Conservation (phyloP, 768 basidiomycete genomes). For the Lactarius psammicola region DNA sequence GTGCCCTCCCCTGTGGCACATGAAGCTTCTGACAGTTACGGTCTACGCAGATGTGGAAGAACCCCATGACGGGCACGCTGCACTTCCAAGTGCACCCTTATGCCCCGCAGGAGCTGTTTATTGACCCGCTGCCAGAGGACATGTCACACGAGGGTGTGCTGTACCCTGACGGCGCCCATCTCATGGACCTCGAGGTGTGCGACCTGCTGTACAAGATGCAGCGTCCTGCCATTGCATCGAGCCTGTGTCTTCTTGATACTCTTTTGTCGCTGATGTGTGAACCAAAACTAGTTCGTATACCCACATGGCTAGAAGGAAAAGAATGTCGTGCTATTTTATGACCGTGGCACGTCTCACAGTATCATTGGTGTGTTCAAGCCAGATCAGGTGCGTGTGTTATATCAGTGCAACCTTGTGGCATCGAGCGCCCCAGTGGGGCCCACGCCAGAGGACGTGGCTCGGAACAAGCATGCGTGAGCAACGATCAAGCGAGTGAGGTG, state of each 20-base stretch:
- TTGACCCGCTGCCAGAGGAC: conserved; percentile 67
- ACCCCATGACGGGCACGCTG: conserved; percentile 76
- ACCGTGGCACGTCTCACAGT: conserved; percentile 75
- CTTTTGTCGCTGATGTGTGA: neutral
- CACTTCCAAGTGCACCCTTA: conserved; percentile 93
- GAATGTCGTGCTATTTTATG: conserved; percentile 86
- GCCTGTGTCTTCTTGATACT: conserved; percentile 40
- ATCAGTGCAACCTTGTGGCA: conserved; percentile 84
- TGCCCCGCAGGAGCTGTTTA: conserved; percentile 60
- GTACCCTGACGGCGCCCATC: conserved; percentile 78
- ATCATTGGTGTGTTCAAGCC: conserved; percentile 73
- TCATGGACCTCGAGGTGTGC: conserved; percentile 75
- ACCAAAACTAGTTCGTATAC: conserved; percentile 63
- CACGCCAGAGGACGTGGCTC: conserved; percentile 62
- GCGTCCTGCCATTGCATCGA: conserved; percentile 82
- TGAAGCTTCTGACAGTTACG: neutral
- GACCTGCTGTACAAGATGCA: conserved; percentile 82
- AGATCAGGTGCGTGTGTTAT: conserved; percentile 71
- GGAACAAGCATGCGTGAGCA: conserved; percentile 53
- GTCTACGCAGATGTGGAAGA: conserved; percentile 75
- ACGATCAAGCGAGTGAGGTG: neutral
- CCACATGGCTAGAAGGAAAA: conserved; percentile 83
- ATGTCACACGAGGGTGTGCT: conserved; percentile 59
- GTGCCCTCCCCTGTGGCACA: conserved; percentile 6
- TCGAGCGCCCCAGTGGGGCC: conserved; percentile 72